phyloP scores from a whole-genome alignment of 805 yeast genomes.

The Ascoidea rubescens region DNA sequence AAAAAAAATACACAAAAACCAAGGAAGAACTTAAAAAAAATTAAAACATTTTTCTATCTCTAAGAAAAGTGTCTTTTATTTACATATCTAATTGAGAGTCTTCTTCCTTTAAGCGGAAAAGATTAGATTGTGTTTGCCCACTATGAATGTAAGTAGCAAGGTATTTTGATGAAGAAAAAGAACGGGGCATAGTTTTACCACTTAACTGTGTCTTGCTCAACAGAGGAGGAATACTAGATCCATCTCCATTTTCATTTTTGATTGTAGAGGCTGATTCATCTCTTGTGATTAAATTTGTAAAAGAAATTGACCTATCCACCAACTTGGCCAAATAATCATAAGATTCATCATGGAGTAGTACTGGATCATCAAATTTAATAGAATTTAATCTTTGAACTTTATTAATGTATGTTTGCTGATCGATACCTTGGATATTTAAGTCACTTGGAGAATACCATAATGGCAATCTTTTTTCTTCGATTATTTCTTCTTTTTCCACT shows the following conservation, averaged over 20 bases:
- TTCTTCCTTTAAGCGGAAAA: conserved; percentile 10
- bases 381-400: not conserved
- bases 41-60: too few species aligned
- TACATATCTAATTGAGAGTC: too few species aligned
- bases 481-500: not conserved
- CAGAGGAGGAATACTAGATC: conserved; percentile 5
- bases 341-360: conserved; percentile 22
- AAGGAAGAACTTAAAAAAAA: too few species aligned
- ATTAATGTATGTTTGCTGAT: not conserved
- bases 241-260: conserved; percentile 4
- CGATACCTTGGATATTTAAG: not conserved
- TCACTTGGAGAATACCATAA: not conserved
- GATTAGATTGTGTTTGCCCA: conserved; percentile 12
- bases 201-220: not conserved
- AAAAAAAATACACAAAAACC: too few species aligned
- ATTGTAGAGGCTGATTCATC: conserved; percentile 10
- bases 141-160: conserved; percentile 20
- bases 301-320: conserved; percentile 9
- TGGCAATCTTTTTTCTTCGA: not conserved
- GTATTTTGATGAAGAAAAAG: conserved; percentile 22
- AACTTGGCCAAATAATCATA: conserved; percentile 28
- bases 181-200: conserved; percentile 13
- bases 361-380: conserved; percentile 3
- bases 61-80: too few species aligned
- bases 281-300: not conserved